These are phyloP conservation scores for Penicillium coffeae DNA, from an alignment of 495 filamentous ascomycete species.

Conservation along the genomic window DNA sequence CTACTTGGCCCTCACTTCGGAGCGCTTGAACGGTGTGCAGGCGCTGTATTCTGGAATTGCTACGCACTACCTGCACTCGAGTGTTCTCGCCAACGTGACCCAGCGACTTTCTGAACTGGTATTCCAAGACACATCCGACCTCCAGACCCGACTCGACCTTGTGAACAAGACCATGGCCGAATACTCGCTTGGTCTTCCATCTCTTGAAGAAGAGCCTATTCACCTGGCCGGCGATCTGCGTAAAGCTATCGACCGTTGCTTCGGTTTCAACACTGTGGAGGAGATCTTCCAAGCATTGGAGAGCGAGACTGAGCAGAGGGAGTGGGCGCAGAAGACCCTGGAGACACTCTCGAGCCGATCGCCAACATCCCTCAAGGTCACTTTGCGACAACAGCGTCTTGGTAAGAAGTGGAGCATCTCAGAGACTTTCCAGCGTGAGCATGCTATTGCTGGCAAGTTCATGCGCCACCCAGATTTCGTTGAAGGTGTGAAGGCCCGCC, in stretches of 20 bases:
- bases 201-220: conserved; percentile 58
- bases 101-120: conserved; percentile 80
- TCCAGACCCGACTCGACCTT: conserved; percentile 57
- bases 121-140: conserved; percentile 68
- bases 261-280: conserved; percentile 59
- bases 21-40: conserved; percentile 74
- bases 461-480: conserved; percentile 86
- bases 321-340: conserved; percentile 75
- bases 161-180: conserved; percentile 90
- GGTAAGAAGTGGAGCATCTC: conserved; percentile 71
- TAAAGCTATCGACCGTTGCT: conserved; percentile 79
- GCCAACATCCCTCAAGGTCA: conserved; percentile 78
- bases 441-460: conserved; percentile 74
- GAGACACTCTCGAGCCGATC: conserved; percentile 67
- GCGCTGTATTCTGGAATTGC: conserved; percentile 79
- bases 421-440: conserved; percentile 78
- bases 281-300: conserved; percentile 67
- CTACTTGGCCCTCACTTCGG: conserved; percentile 87
- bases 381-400: conserved; percentile 73
- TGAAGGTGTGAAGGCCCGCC: conserved; percentile 73
- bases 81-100: conserved; percentile 73
- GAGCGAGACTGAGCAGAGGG: conserved; percentile 48
- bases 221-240: conserved; percentile 61
- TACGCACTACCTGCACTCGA: conserved; percentile 92
- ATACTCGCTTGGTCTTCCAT: conserved; percentile 75